Conservation (phyloP, 1,139 yeast genomes). For the Scheffersomyces illinoinensis region DNA sequence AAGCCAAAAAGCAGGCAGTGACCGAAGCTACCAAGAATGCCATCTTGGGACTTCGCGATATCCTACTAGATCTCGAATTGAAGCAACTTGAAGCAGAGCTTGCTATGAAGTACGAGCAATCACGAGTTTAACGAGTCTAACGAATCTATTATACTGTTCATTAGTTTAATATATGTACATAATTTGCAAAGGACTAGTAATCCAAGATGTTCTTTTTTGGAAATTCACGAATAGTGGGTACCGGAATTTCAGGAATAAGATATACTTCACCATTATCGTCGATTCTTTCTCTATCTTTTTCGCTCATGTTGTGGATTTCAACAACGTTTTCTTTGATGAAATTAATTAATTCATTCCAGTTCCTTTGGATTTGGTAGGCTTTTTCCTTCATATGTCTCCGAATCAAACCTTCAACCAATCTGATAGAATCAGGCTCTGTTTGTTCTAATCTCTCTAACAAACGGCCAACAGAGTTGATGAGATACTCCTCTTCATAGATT, state of each 20-base stretch:
- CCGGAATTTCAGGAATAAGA: constrained; percentile 69
- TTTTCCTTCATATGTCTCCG: constrained; percentile 75
- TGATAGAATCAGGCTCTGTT: constrained; percentile 72
- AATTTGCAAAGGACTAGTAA: constrained; percentile 22
- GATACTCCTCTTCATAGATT: constrained; percentile 93
- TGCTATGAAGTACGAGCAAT: constrained; percentile 1
- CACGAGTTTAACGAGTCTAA: not conserved
- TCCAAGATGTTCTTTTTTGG: constrained; percentile 59
- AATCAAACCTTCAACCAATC: constrained; percentile 72
- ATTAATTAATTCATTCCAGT: constrained; percentile 57
- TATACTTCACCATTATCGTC: constrained; percentile 88
- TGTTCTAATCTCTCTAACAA: constrained; percentile 77
- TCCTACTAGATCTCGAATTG: constrained; percentile 19
- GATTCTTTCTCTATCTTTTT: constrained; percentile 81
- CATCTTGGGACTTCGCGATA: constrained; percentile 28
- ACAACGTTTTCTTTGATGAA: constrained; percentile 58
- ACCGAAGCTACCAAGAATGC: constrained; percentile 50
- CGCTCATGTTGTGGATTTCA: constrained; percentile 80
- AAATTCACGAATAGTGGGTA: constrained; percentile 61
- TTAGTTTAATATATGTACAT: not conserved
- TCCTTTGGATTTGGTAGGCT: constrained; percentile 78
- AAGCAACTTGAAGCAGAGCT: constrained; percentile 1
- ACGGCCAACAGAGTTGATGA: constrained; percentile 85
- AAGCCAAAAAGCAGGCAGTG: constrained; percentile 54
- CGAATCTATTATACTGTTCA: not conserved